These are phyloP conservation scores for Salmacisia buchloeana DNA, from an alignment of 1,284 basidiomycete species.

Conservation along the genomic window DNA sequence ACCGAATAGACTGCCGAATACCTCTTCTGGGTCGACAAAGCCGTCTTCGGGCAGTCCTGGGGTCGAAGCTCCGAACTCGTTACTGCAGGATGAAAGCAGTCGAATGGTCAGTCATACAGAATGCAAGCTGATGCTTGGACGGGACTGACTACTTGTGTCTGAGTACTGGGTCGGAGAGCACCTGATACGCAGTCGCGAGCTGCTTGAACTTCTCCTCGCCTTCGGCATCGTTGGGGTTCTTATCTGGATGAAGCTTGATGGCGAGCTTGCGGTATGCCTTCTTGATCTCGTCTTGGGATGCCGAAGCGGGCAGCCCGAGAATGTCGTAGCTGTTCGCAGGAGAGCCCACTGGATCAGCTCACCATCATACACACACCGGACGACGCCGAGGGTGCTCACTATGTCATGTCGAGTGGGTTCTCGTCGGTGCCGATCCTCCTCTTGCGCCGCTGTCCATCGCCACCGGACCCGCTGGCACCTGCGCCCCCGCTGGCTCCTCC, in stretches of 20 bases:
- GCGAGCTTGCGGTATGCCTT: slow-evolving; percentile 91
- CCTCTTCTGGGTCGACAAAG: slow-evolving; percentile 70
- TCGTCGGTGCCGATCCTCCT: slow-evolving; percentile 48
- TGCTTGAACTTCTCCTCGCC: slow-evolving; percentile 69
- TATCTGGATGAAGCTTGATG: slow-evolving; percentile 69
- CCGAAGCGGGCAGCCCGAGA: slow-evolving; percentile 68
- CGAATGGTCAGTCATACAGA: neutral
- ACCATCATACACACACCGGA: no score
- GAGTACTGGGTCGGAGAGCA: slow-evolving; percentile 73
- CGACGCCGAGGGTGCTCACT: slow-evolving; percentile 15
- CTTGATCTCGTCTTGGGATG: slow-evolving; percentile 81
- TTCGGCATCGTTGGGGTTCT: slow-evolving; percentile 86
- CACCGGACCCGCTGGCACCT: neutral
- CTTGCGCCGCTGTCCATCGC: slow-evolving; percentile 18
- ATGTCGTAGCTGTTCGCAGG: slow-evolving; percentile 54
- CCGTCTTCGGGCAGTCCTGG: slow-evolving; percentile 47
- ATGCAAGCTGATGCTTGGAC: neutral
- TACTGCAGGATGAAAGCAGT: slow-evolving; percentile 50
- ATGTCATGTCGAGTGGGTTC: slow-evolving; percentile 46
- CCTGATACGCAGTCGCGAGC: slow-evolving; percentile 58
- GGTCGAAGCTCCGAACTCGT: slow-evolving; percentile 62
- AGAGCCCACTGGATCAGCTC: neutral
- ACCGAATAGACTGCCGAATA: slow-evolving; percentile 61
- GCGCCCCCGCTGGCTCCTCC: slow-evolving; percentile 1
- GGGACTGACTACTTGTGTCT: slow-evolving; percentile 67